phyloP scores from a whole-genome alignment of 768 basidiomycete species.

The Lactarius quietus region DNA sequence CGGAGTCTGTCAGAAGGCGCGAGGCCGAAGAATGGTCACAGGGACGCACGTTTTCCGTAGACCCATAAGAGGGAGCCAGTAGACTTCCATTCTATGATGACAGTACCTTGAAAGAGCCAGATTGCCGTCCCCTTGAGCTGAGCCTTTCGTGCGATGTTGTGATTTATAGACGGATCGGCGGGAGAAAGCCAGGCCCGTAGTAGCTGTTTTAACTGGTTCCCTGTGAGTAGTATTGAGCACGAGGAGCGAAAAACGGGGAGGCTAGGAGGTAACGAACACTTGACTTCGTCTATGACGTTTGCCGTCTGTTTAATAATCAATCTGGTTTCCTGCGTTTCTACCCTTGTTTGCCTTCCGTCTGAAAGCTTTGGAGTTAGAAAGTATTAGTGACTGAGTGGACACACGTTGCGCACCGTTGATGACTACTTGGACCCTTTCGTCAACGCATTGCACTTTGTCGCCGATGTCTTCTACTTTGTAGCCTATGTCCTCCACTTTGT shows the following conservation, averaged over 20 bases:
- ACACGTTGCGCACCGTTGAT: too few relatives aligned
- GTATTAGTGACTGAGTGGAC: too few relatives aligned
- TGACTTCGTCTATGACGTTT: not conserved
- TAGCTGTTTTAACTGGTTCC: not conserved
- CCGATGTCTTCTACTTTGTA: too few relatives aligned
- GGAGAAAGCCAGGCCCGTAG: not conserved
- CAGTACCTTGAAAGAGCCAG: not conserved
- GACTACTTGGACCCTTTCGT: too few relatives aligned
- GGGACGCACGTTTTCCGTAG: not conserved
- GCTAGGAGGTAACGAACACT: not conserved
- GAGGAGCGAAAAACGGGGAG: not conserved
- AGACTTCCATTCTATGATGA: not conserved
- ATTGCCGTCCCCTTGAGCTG: not conserved
- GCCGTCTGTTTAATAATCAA: not conserved
- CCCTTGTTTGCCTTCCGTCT: not conserved
- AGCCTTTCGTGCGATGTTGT: not conserved
- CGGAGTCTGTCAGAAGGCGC: not conserved
- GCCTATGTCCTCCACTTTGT: too few relatives aligned
- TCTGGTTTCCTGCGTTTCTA: not conserved
- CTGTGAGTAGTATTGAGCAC: not conserved
- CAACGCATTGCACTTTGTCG: too few relatives aligned
- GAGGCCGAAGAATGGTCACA: not conserved
- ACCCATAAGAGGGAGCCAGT: not conserved
- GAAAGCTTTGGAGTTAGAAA: not conserved
- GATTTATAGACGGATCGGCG: not conserved